Evolutionary conservation across 495 filamentous ascomycete species (phyloP).

Genomic region (Margaritispora aquatica): DNA sequence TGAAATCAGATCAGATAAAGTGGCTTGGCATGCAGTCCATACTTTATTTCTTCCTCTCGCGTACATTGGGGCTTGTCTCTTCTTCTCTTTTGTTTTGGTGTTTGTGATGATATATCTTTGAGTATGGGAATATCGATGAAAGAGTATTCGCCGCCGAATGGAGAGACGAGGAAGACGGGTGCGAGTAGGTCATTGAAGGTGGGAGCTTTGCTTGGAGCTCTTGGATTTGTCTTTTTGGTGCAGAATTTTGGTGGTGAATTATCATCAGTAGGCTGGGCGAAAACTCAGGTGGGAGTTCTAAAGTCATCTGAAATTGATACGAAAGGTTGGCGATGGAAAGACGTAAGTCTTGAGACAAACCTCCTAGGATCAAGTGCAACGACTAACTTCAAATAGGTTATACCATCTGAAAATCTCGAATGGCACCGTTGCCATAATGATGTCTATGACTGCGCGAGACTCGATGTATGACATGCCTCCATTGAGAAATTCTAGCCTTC

Average conservation of each 20-base stretch:
- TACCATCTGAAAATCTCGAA: constrained; percentile 26
- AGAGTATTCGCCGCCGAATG: background rate
- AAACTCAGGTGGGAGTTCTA: background rate
- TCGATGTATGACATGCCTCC: constrained; percentile 25
- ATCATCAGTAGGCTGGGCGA: background rate
- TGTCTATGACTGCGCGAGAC: constrained; percentile 34
- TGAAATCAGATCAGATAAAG: background rate
- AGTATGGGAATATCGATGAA: background rate
- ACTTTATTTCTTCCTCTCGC: background rate
- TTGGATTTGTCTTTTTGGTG: background rate
- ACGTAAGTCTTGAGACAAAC: background rate
- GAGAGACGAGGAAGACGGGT: background rate
- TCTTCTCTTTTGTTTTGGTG: background rate
- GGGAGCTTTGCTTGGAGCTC: background rate
- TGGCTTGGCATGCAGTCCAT: background rate
- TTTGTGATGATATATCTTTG: background rate
- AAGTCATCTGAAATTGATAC: background rate
- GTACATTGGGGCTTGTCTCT: background rate
- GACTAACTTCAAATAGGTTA: constrained; percentile 17
- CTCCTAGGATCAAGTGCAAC: background rate
- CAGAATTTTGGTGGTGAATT: background rate
- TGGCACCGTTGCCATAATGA: constrained; percentile 22
- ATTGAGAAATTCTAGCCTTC: background rate
- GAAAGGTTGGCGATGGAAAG: background rate
- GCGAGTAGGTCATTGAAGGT: background rate